phyloP scores from a whole-genome alignment of 176 grass and related monocot genomes.

The Aegilops longissima region DNA sequence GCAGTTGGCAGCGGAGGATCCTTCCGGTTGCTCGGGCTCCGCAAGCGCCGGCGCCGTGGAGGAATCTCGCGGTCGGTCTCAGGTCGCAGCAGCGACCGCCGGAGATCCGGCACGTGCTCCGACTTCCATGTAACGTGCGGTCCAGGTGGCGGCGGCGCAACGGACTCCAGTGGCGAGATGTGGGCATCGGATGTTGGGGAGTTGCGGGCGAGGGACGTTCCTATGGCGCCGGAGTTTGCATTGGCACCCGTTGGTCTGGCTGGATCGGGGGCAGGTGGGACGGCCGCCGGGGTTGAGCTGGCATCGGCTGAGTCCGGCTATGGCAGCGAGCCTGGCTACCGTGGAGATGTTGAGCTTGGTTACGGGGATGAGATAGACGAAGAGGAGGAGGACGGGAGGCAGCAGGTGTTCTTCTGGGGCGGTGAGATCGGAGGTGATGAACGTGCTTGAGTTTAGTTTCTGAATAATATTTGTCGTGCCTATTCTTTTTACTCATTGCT shows the following conservation, averaged over 20 bases:
- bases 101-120: constrained; percentile 78
- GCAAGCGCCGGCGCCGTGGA: constrained; percentile 65
- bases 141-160: constrained; percentile 57
- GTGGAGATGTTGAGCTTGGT: constrained; percentile 78
- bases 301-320: constrained; percentile 64
- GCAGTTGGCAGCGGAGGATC: constrained; percentile 47
- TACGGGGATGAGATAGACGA: constrained; percentile 79
- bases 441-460: constrained; percentile 24
- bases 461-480: constrained; percentile 5
- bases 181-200: constrained; percentile 84
- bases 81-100: constrained; percentile 75
- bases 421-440: constrained; percentile 63
- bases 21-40: constrained; percentile 54
- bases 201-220: constrained; percentile 62
- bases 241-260: constrained; percentile 22
- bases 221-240: constrained; percentile 47
- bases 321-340: constrained; percentile 75
- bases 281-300: constrained; percentile 30
- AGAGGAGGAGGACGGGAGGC: constrained; percentile 67
- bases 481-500: background rate
- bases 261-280: constrained; percentile 23
- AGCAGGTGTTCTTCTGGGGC: constrained; percentile 69
- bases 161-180: constrained; percentile 82
- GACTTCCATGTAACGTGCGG: constrained; percentile 66
- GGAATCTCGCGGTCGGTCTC: constrained; percentile 66